A percentile compares a stretch with the other conserved stretches of the same genome.
phyloP scores from a whole-genome alignment of 305 asterid species.

The Ruellia speciosa region DNA sequence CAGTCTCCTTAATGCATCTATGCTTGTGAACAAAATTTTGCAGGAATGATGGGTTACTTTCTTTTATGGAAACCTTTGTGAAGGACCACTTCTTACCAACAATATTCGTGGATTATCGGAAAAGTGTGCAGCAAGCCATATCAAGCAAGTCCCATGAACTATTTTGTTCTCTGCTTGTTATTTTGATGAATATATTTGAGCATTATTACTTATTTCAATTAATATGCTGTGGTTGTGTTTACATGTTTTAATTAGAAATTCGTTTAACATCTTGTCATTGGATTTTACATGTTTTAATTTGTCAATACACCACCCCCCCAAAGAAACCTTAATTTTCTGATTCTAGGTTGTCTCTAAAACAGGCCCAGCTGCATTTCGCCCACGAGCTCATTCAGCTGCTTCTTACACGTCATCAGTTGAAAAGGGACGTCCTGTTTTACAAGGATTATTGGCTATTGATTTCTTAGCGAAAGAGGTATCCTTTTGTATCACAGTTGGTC shows the following conservation, averaged over 20 bases:
- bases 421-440: slow-evolving; percentile 93
- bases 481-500: no score
- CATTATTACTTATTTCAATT: slow-evolving; percentile 14
- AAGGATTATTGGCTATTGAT: slow-evolving; percentile 95
- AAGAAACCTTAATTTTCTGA: slow-evolving; percentile 20
- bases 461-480: slow-evolving; percentile 90
- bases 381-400: slow-evolving; percentile 73
- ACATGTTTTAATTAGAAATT: background rate
- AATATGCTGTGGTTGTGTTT: background rate
- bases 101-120: slow-evolving; percentile 96
- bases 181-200: background rate
- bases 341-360: slow-evolving; percentile 23
- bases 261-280: no score
- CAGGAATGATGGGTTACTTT: slow-evolving; percentile 96
- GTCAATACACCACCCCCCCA: no score
- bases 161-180: slow-evolving; percentile 20
- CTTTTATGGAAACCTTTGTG: slow-evolving; percentile 92
- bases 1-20: slow-evolving; percentile 16
- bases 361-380: slow-evolving; percentile 99
- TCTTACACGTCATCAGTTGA: slow-evolving; percentile 69
- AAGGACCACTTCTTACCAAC: slow-evolving; percentile 98
- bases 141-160: slow-evolving; percentile 70
- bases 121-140: slow-evolving; percentile 97
- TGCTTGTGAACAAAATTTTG: slow-evolving; percentile 26
- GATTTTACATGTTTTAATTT: no score